Percentiles rank a stretch among this genome's conserved stretches.
phyloP scores from a whole-genome alignment of 768 basidiomycete species.

The Boletus subparvulus region DNA sequence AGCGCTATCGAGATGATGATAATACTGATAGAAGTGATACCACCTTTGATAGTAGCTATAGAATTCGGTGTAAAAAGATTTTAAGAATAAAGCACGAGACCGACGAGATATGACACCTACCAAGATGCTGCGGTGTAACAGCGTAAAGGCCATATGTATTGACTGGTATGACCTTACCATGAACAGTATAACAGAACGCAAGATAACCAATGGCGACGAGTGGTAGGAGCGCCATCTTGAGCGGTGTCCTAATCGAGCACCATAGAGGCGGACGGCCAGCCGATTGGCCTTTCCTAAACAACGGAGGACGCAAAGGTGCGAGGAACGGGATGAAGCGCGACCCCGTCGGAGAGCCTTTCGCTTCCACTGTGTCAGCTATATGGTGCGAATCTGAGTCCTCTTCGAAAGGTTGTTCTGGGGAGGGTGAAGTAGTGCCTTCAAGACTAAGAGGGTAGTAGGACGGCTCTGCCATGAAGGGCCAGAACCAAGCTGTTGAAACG shows the following conservation, averaged over 20 bases:
- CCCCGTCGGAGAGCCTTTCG: neutral
- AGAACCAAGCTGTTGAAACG: neutral
- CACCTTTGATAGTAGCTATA: constrained; percentile 28
- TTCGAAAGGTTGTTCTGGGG: neutral
- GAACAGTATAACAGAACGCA: constrained; percentile 29
- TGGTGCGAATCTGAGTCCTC: neutral
- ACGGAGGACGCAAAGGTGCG: constrained; percentile 5
- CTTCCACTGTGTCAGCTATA: neutral
- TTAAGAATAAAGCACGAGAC: neutral
- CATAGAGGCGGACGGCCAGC: neutral
- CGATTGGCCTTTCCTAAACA: neutral
- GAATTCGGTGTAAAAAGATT: neutral
- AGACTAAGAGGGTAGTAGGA: constrained; percentile 22
- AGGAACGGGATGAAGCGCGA: constrained; percentile 6
- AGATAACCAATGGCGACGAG: constrained; percentile 29
- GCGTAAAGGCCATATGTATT: constrained; percentile 22
- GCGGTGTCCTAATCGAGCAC: constrained; percentile 2
- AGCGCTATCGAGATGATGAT: constrained; percentile 31
- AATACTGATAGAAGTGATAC: constrained; percentile 29
- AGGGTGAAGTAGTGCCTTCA: neutral
- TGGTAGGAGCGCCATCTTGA: constrained; percentile 24
- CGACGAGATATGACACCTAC: constrained; percentile 6
- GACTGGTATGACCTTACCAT: constrained; percentile 24
- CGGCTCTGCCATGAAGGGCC: constrained; percentile 12
- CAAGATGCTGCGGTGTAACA: constrained; percentile 19